A percentile compares a stretch with the other conserved stretches of the same genome.
Evolutionary conservation across 2,329 filamentous ascomycete species (phyloP).

Genomic region (Rutstroemia sp.): DNA sequence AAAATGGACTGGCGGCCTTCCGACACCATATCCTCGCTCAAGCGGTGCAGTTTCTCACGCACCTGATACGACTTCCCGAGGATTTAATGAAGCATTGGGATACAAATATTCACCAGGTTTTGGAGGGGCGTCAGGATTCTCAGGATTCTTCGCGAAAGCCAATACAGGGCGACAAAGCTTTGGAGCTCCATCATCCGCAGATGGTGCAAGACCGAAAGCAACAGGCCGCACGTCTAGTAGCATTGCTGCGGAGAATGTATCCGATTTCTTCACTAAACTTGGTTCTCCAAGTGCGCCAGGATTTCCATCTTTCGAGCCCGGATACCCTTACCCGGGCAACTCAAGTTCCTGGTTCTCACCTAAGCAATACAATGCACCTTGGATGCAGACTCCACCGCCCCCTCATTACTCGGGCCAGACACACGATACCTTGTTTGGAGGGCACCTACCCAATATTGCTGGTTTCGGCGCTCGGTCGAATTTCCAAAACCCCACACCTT

Average conservation of each 20-base stretch:
- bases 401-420: too few species aligned
- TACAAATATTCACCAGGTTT: conserved; percentile 7
- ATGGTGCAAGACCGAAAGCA: background rate
- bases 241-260: background rate
- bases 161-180: background rate
- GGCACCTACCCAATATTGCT: too few species aligned
- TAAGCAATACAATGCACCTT: too few species aligned
- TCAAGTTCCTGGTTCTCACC: too few species aligned
- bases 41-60: background rate
- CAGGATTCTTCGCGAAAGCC: background rate
- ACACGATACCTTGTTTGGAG: too few species aligned
- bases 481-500: too few species aligned
- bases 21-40: background rate
- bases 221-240: background rate
- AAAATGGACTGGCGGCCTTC: background rate
- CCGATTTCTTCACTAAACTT: background rate
- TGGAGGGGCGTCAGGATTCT: background rate
- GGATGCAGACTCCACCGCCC: too few species aligned
- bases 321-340: too few species aligned
- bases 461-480: too few species aligned
- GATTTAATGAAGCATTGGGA: conserved; percentile 2
- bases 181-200: background rate
- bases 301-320: too few species aligned
- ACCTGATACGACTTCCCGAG: background rate
- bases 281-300: too few species aligned